A percentile compares a stretch with the other conserved stretches of the same genome.
Evolutionary conservation across 177 flowering plant genomes (phyloP).

Genomic region (Vitis hybrid): DNA sequence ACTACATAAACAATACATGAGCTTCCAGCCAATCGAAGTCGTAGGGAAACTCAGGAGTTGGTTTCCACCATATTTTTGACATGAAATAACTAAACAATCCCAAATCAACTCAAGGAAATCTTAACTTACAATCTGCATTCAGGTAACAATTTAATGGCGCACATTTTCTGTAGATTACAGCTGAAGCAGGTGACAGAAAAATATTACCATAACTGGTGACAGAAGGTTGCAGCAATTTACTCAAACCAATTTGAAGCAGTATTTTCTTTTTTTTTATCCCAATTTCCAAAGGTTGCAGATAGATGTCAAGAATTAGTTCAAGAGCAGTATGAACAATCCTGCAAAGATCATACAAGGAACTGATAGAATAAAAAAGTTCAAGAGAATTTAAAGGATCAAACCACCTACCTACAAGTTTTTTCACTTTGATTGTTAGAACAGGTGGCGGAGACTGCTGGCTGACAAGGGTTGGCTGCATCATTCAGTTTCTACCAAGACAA

Average conservation of each 20-base stretch:
- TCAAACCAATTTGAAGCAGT: not conserved
- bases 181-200: not conserved
- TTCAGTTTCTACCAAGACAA: conserved; percentile 71
- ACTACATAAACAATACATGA: not conserved
- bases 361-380: not conserved
- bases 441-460: conserved; percentile 36
- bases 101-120: not conserved
- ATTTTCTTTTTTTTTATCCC: too few relatives aligned
- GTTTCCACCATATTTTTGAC: not conserved
- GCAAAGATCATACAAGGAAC: not conserved
- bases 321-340: not conserved
- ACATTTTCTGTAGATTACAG: not conserved
- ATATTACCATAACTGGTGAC: not conserved
- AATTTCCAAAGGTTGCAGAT: not conserved
- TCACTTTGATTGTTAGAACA: conserved; percentile 36
- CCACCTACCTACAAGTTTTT: conserved; percentile 40
- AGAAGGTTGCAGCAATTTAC: not conserved
- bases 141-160: not conserved
- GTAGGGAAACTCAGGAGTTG: not conserved
- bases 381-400: conserved; percentile 1
- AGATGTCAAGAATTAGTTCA: not conserved
- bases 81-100: not conserved
- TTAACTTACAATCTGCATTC: not conserved
- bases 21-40: not conserved
- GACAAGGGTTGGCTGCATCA: conserved; percentile 36